A percentile compares a stretch with the other conserved stretches of the same genome.
Conservation (phyloP, 176 grass and related monocot species). For the Aegilops tauschii region DNA sequence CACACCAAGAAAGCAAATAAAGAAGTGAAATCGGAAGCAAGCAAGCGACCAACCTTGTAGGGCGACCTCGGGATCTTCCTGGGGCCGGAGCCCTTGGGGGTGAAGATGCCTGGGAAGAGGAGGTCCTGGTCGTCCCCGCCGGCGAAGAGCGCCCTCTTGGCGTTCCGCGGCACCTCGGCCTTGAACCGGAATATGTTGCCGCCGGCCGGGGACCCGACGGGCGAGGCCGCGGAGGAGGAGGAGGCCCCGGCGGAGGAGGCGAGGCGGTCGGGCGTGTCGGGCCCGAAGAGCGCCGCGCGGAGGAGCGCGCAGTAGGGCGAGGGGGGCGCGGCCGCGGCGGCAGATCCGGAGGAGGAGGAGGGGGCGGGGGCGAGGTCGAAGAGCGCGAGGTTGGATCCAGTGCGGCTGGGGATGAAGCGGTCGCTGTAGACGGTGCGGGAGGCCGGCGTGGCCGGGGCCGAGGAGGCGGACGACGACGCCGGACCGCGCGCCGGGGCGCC, state of each 20-base stretch:
- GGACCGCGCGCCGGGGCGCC: constrained; percentile 23
- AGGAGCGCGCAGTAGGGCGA: constrained; percentile 80
- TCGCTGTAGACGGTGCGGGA: constrained; percentile 71
- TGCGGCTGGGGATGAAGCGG: constrained; percentile 87
- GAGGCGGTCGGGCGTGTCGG: constrained; percentile 47
- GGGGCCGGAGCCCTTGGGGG: constrained; percentile 33
- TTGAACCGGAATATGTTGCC: constrained; percentile 96
- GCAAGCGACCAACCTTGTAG: constrained; percentile 49
- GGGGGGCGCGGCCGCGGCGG: not conserved
- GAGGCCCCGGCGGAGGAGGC: constrained; percentile 65
- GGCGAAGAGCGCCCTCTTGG: constrained; percentile 60
- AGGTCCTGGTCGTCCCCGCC: constrained; percentile 49
- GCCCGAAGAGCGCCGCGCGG: constrained; percentile 74
- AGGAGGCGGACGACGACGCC: not conserved
- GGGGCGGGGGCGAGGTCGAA: constrained; percentile 55
- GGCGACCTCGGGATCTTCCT: constrained; percentile 89
- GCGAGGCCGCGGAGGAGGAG: constrained; percentile 44
- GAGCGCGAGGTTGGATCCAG: constrained; percentile 77
- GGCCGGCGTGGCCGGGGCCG: constrained; percentile 37
- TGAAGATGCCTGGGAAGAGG: constrained; percentile 51
- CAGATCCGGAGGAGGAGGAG: constrained; percentile 34
- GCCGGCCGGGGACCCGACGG: constrained; percentile 35
- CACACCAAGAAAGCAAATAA: not conserved
- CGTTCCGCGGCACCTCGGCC: constrained; percentile 63
- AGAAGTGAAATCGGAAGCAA: not conserved